Base-by-base conservation (phyloP, 768 basidiomycete species). In the Galerina sulciceps region DNA sequence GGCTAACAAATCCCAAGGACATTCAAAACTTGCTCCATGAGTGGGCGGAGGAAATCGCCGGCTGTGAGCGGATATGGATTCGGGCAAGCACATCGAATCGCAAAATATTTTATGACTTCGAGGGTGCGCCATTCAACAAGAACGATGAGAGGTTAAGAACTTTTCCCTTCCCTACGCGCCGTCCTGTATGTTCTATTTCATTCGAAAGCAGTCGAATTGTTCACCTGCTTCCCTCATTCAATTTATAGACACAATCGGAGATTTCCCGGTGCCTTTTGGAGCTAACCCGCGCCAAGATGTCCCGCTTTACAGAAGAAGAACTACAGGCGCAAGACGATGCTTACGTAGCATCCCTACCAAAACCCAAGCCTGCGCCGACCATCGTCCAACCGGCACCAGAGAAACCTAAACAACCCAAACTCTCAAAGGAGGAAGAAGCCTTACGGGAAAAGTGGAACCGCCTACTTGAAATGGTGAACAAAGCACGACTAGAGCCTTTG, bases 81-180 rank as follows among this genome's bases (percentile, higher is more conserved):
- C 85, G 97, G 15, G 94, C 95, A 37, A 96, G 87, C 72, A 88
- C 85, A 15, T 87, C 91, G 1, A 97, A 97, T 69, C 85, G 90
- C 54, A 85, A 87, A 52, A 95, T 92, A 55, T 98, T 99, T 73
- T 79, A 93, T 57, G 95, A 94, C 53, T 96, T 94, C 65, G 93
- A 95, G 13, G 90, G 82, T 3, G 88, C 91, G 1, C 74, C 88
- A 3, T 84, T 98, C 50, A 69, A 76, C 26, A 95, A 93, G 76
- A 83, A 86, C 69, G 96, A 99, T 62, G 84, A 84, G 34, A 83
- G 96, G 37, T 73, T 99, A 31, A 84, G 95, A 43, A 91, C 89
- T 0, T 99, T 96, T 73, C 95, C 96, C 0, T 99, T 99, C 74
- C 96, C 95, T 3, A 99, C 97, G 1, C 88, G 96, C 40, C 83